A percentile compares a stretch with the other conserved stretches of the same genome.
Evolutionary conservation across 1,139 yeast genomes (phyloP).

Genomic region (Pichia sp.): DNA sequence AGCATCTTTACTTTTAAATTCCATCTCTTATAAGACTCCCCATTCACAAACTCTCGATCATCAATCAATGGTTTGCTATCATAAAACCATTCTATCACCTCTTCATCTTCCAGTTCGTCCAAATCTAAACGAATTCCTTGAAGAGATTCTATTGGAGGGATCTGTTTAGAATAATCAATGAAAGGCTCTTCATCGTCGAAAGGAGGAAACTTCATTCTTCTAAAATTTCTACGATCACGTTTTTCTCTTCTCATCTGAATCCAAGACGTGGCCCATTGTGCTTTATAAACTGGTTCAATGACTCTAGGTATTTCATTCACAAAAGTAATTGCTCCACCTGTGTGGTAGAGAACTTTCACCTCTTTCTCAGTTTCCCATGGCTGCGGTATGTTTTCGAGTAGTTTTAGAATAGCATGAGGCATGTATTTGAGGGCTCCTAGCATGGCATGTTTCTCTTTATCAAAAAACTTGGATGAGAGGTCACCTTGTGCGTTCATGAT

Average conservation of each 20-base stretch:
- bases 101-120: constrained; percentile 55
- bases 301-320: constrained; percentile 91
- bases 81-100: constrained; percentile 72
- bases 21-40: constrained; percentile 78
- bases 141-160: constrained; percentile 67
- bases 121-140: constrained; percentile 66
- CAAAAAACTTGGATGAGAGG: constrained; percentile 71
- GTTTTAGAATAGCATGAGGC: constrained; percentile 91
- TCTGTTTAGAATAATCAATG: constrained; percentile 71
- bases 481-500: constrained; percentile 85
- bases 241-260: constrained; percentile 89
- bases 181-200: constrained; percentile 98
- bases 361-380: constrained; percentile 94
- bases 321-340: constrained; percentile 92
- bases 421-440: constrained; percentile 88
- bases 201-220: constrained; percentile 90
- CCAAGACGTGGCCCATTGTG: constrained; percentile 98
- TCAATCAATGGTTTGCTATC: constrained; percentile 69
- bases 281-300: constrained; percentile 83
- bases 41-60: constrained; percentile 53
- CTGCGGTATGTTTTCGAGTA: constrained; percentile 94
- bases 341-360: constrained; percentile 84
- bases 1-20: constrained; percentile 55
- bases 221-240: constrained; percentile 83
- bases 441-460: constrained; percentile 85